Conservation (phyloP, 306 rosid species). For the Begonia masoniana region DNA sequence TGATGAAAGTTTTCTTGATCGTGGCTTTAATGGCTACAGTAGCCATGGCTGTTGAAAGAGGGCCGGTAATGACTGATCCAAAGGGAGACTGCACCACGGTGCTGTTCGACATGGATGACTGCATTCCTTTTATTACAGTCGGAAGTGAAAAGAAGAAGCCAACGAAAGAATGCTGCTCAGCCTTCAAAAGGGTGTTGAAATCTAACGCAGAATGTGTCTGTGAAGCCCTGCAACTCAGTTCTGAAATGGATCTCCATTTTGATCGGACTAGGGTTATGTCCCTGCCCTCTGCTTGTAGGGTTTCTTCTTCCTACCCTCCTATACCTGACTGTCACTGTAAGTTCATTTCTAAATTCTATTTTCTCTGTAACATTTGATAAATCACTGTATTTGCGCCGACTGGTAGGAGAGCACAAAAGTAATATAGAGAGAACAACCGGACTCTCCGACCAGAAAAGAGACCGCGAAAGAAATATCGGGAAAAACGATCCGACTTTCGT, state of each 20-base stretch:
- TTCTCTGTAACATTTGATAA: too few relatives aligned
- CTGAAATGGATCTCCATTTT: background rate
- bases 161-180: background rate
- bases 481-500: too few relatives aligned
- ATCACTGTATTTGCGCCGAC: too few relatives aligned
- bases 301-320: background rate
- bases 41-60: background rate
- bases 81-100: background rate
- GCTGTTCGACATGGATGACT: background rate
- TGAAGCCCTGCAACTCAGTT: background rate
- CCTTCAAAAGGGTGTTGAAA: background rate
- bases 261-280: background rate
- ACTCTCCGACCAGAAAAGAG: too few relatives aligned
- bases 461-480: too few relatives aligned
- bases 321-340: background rate
- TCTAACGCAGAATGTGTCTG: background rate
- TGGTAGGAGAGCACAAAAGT: too few relatives aligned
- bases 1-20: background rate
- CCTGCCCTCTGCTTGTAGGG: background rate
- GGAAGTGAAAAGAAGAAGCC: constrained; percentile 3
- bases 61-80: background rate
- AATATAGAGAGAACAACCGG: too few relatives aligned
- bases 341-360: background rate
- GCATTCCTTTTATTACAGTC: background rate
- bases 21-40: background rate